A percentile compares a stretch with the other conserved stretches of the same genome.
Conservation (phyloP, 441 rosid genomes). For the Erodium texanum region DNA sequence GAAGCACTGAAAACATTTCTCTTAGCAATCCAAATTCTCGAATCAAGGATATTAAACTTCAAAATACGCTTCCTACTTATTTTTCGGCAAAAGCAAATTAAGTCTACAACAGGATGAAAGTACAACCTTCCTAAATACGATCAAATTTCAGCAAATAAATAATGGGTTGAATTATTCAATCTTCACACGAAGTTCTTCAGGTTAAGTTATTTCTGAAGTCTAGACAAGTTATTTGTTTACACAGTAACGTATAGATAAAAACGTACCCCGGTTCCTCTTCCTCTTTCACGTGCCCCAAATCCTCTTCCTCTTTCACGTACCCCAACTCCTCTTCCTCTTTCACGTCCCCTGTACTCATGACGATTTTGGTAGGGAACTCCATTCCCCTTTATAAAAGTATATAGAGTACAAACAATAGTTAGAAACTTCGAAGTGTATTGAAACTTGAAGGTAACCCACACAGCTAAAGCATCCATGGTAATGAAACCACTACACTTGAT, state of each 20-base stretch:
- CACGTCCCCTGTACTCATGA: constrained; percentile 60
- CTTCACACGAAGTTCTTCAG: neutral
- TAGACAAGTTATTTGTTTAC: neutral
- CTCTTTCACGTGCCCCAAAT: constrained; percentile 18
- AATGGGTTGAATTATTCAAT: neutral
- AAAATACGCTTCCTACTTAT: neutral
- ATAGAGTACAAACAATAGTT: constrained; percentile 8
- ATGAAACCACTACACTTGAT: neutral
- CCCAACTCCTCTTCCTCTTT: constrained; percentile 48
- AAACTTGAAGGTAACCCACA: neutral
- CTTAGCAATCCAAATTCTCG: neutral
- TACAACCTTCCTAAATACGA: neutral
- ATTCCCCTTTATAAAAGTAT: constrained; percentile 36
- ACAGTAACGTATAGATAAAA: neutral
- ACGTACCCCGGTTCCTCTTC: constrained; percentile 31
- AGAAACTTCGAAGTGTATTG: constrained; percentile 15
- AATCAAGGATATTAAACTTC: neutral
- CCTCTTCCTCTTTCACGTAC: constrained; percentile 32
- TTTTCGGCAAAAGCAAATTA: neutral
- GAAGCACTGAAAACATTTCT: neutral
- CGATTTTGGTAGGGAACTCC: constrained; percentile 47
- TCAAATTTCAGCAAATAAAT: neutral
- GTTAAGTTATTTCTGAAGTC: neutral
- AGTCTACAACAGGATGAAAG: neutral
- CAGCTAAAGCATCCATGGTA: neutral